A percentile compares a stretch with the other conserved stretches of the same genome.
Conservation (phyloP, 345 rosid species). For the Lumnitzera racemosa region DNA sequence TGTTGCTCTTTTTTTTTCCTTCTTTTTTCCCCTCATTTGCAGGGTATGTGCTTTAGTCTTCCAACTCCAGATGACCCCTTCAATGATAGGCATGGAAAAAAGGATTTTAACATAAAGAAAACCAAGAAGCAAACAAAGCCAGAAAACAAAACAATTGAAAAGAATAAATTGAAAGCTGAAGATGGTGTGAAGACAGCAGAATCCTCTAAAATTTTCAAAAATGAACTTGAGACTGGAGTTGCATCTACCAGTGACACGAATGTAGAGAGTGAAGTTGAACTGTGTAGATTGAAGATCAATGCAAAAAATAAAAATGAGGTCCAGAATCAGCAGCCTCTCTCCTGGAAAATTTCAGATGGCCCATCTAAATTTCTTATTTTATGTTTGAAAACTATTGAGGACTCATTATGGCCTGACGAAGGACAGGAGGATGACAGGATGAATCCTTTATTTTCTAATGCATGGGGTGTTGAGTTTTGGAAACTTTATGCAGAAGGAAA, state of each 20-base stretch:
- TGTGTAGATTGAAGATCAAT: conserved; percentile 5
- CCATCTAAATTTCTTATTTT: conserved; percentile 53
- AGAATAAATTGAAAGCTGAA: conserved; percentile 9
- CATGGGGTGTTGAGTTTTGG: conserved; percentile 90
- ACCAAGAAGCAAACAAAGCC: conserved; percentile 15
- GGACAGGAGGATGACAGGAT: conserved; percentile 22
- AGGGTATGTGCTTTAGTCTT: conserved; percentile 97
- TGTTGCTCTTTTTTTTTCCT: too few relatives aligned
- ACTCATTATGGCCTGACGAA: conserved; percentile 24
- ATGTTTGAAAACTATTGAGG: conserved; percentile 60
- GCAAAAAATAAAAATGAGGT: background rate
- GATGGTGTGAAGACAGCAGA: conserved; percentile 5
- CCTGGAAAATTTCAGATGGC: conserved; percentile 20
- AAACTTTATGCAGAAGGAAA: conserved; percentile 44
- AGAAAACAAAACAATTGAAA: conserved; percentile 10
- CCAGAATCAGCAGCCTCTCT: background rate
- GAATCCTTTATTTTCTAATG: conserved; percentile 39
- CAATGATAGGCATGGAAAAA: conserved; percentile 53
- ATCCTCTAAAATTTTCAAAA: conserved; percentile 7
- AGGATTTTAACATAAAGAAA: conserved; percentile 10
- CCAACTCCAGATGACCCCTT: conserved; percentile 74
- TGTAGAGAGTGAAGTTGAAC: conserved; percentile 2
- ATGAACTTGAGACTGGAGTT: conserved; percentile 7
- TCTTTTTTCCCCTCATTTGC: conserved; percentile 6
- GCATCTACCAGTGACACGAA: too few relatives aligned